These are phyloP conservation scores for Apophysomyces variabilis DNA, from an alignment of 371 early-diverging fungal genomes.

Conservation along the genomic window DNA sequence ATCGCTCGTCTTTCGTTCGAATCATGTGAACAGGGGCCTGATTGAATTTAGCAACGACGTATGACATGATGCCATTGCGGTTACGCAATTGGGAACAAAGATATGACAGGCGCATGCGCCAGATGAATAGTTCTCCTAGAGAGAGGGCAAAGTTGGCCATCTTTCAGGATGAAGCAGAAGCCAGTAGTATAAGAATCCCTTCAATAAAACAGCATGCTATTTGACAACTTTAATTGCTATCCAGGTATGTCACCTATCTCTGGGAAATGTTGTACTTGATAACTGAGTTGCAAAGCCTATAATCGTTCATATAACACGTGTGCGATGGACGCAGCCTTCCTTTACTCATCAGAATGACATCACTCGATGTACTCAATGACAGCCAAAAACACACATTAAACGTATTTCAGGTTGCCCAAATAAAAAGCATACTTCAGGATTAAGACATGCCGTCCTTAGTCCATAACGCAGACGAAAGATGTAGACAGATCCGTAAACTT, in stretches of 20 bases:
- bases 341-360: constrained; percentile 5
- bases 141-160: no score
- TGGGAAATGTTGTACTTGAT: background rate
- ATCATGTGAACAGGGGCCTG: no score
- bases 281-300: background rate
- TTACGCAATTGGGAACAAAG: no score
- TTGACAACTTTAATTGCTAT: background rate
- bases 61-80: no score
- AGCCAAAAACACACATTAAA: constrained; percentile 20
- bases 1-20: no score
- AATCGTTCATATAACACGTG: background rate
- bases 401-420: constrained; percentile 21
- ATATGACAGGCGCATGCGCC: no score
- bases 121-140: no score
- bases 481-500: constrained; percentile 34
- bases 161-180: background rate
- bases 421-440: background rate
- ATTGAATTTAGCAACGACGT: no score
- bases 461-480: constrained; percentile 46
- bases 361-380: constrained; percentile 15
- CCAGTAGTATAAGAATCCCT: background rate
- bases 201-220: no score
- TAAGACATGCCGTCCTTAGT: constrained; percentile 21
- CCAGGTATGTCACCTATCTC: background rate
- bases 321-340: background rate